Evolutionary conservation across 2,329 filamentous ascomycete species (phyloP).

Genomic region (Capronia americana): DNA sequence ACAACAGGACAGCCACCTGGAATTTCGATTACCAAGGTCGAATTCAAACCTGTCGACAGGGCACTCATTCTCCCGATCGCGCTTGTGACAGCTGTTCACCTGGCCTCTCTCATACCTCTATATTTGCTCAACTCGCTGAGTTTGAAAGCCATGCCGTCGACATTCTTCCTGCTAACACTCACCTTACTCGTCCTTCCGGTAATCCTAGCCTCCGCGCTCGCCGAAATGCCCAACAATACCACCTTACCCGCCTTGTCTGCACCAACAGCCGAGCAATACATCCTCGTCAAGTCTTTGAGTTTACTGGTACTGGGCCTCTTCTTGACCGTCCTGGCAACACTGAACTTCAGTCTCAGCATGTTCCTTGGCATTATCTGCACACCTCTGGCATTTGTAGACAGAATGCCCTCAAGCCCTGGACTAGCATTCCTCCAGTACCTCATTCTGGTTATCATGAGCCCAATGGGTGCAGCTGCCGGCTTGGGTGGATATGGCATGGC

Average conservation of each 20-base stretch:
- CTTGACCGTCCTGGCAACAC: constrained; percentile 86
- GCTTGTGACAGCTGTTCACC: constrained; percentile 74
- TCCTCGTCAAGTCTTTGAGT: constrained; percentile 85
- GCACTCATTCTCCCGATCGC: constrained; percentile 63
- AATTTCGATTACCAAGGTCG: constrained; percentile 15
- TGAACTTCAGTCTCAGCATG: constrained; percentile 93
- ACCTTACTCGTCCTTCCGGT: constrained; percentile 56
- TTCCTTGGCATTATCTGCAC: constrained; percentile 78
- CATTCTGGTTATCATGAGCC: constrained; percentile 64
- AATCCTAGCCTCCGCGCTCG: constrained; percentile 51
- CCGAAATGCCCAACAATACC: constrained; percentile 51
- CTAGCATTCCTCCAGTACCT: constrained; percentile 50
- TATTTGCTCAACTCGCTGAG: constrained; percentile 73
- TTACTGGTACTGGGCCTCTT: constrained; percentile 91
- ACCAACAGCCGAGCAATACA: constrained; percentile 30
- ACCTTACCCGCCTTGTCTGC: constrained; percentile 60
- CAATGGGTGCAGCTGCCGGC: constrained; percentile 60
- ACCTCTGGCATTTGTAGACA: constrained; percentile 74
- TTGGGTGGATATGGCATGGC: constrained; percentile 56
- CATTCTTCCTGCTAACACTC: constrained; percentile 55
- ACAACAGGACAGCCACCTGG: constrained; percentile 15
- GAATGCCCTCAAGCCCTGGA: constrained; percentile 33
- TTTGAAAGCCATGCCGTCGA: constrained; percentile 54
- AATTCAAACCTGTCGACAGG: constrained; percentile 46
- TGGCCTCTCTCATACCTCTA: constrained; percentile 78